Evolutionary conservation across 257 asterid species (phyloP).

Genomic region (Solanum etuberosum): DNA sequence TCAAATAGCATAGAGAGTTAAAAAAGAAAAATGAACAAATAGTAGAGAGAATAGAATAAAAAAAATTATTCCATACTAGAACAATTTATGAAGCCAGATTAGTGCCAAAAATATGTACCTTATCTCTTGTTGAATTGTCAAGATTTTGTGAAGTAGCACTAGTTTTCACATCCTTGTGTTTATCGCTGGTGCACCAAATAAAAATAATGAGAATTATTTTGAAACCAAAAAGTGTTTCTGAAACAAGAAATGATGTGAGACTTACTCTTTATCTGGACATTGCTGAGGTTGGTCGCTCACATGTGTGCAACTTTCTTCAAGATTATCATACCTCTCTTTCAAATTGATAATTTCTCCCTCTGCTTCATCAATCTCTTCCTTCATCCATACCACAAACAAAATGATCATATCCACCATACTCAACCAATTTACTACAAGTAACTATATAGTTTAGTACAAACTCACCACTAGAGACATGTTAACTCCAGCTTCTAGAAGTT

Average conservation of each 20-base stretch:
- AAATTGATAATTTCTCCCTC: slow-evolving; percentile 48
- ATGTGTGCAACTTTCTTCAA: slow-evolving; percentile 42
- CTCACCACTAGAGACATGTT: slow-evolving; percentile 47
- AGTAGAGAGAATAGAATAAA: not conserved
- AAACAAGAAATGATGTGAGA: not conserved
- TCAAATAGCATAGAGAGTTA: not conserved
- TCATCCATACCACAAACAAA: slow-evolving; percentile 32
- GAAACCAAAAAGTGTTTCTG: not conserved
- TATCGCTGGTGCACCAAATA: slow-evolving; percentile 38
- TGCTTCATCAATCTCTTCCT: slow-evolving; percentile 43
- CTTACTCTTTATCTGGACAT: slow-evolving; percentile 35
- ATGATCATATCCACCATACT: slow-evolving; percentile 4
- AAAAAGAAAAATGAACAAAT: not conserved
- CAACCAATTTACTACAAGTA: not conserved
- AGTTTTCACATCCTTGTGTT: slow-evolving; percentile 22
- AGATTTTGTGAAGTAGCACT: slow-evolving; percentile 14
- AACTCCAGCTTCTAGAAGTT: slow-evolving; percentile 64
- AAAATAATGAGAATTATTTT: not conserved
- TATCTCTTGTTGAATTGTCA: slow-evolving; percentile 42
- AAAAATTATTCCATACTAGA: not conserved
- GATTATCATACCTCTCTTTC: slow-evolving; percentile 56
- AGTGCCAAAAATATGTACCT: slow-evolving; percentile 32
- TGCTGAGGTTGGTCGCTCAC: slow-evolving; percentile 23
- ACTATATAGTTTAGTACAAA: not conserved
- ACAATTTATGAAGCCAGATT: not conserved